Base-by-base conservation (phyloP, 2,329 filamentous ascomycete species). In the Seiridium unicorne region DNA sequence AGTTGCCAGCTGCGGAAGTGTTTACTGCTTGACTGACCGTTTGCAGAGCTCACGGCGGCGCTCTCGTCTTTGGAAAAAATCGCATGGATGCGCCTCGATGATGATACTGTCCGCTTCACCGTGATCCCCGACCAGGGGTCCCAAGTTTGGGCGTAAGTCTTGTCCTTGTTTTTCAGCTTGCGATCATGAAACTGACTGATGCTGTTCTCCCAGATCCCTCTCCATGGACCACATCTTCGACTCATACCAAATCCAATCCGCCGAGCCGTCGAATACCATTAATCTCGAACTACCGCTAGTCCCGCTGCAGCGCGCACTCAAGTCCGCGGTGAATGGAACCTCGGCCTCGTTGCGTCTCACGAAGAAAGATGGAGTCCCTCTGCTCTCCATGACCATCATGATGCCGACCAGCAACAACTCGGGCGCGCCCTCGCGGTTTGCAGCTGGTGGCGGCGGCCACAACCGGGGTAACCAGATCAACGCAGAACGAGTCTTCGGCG, bases 211-310 rank as follows among this genome's bases (percentile, higher is more conserved):
- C 51, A 87, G 84, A 47, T 84, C 83, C 51, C 77, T 88, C 34
- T 77, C 79, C 32, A 84, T 91, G 83, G 91, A 96, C 71, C 88
- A 92, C 67, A 92, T 99, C 69, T 98, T 99, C 74, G 84, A 93
- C 72, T 81, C 83, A 65, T 97, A 96, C 78, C 86, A 87, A 58
- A 88, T 98, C 66, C 90, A 97, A 73, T 97, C 93, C 55, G 91
- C 91, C 55, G 89, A 93, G 53, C 80, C 81, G 44, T 82, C 87
- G 74, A 97, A 97, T 76, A 91, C 93, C 57, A 97, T 99, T 77
- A 97, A 99, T 76, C 89, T 99, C 64, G 95, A 99, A 77, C 86
- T 99, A 1, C 93, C 95, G 34, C 87, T 98, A n/a, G 84, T 86
- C 11, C 89, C 91, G 2, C 86, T 99, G 31, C 91, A 95, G 69